These are phyloP conservation scores for Tricholoma furcatifolium DNA, from an alignment of 768 basidiomycete genomes.

Conservation along the genomic window DNA sequence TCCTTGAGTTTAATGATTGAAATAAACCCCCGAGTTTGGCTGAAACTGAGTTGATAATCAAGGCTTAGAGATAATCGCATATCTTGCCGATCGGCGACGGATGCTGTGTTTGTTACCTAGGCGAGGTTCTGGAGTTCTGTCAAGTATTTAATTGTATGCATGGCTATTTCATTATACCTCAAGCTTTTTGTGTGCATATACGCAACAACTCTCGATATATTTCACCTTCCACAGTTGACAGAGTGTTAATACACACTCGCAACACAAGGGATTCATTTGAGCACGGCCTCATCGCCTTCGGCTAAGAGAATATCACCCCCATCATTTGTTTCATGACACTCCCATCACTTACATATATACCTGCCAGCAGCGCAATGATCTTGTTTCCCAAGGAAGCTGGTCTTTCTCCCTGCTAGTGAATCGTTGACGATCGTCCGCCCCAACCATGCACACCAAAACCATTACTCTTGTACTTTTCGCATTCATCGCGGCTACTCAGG, in stretches of 20 bases:
- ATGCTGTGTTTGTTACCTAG: neutral
- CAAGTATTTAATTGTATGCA: too few species aligned
- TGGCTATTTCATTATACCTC: too few species aligned
- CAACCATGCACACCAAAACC: constrained; percentile 6
- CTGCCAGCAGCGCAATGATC: neutral
- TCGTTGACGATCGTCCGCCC: constrained; percentile 10
- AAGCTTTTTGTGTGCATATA: too few species aligned
- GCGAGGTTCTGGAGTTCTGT: too few species aligned
- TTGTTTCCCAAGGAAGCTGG: constrained; percentile 9
- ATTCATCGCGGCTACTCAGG: neutral
- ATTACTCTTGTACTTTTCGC: constrained; percentile 4
- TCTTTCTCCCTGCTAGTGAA: constrained; percentile 6
- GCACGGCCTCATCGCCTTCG: neutral
- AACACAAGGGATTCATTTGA: neutral
- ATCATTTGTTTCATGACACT: constrained; percentile 8
- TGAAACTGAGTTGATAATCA: too few species aligned
- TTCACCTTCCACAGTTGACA: too few species aligned
- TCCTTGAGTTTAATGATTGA: too few species aligned
- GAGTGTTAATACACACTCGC: too few species aligned
- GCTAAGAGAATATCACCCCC: neutral
- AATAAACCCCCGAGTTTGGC: too few species aligned
- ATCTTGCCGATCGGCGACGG: too few species aligned
- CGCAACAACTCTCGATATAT: too few species aligned
- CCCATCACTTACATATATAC: neutral
- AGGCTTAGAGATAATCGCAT: too few species aligned